Evolutionary conservation across 2,329 filamentous ascomycete genomes (phyloP), one percentile per base, ranked within the genome.

Genomic region (Akanthomyces lecanii): DNA sequence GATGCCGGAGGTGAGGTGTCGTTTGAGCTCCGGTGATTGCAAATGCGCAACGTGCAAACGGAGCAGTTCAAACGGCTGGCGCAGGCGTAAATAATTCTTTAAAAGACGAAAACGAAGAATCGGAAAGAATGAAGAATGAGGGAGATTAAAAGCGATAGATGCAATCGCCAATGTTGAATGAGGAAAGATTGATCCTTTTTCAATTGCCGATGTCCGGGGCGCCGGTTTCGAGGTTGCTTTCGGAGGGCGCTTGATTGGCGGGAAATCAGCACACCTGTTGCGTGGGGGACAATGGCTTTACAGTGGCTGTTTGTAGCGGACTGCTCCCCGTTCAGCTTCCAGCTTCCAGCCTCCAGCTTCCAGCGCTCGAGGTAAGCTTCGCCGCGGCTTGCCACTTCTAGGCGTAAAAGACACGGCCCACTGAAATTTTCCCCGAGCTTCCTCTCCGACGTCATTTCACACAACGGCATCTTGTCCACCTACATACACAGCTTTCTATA

Each of bases 171-270:
- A 40, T 40, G 38, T 16, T 54, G 12, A n/a, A 28, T 18, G 38
- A n/a, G 40, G 25, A 45, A 56, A 30, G 6, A 23, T 8, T 33
- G 40, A 12, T 28, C 11, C 10, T n/a, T 60, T 50, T 60, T 60
- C 57, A 60, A 60, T 60, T 60, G 57, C 57, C 36, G 48, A 33
- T 51, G 36, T 42, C 10, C 45, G 56, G 21, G 45, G 21, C 30
- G 36, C 45, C 25, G 45, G 52, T 51, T 30, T 40, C 38, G 23
- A 42, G 16, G 28, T 42, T 60, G 57, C 47, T 52, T 60, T 60
- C 57, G 33, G 36, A 44, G 36, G 50, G 6, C 58, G 21, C 38
- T 47, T 61, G 58, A 61, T 61, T 61, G 58, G 58, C 50, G 58
- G 58, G 40, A 61, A 52, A 53, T 53, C 38, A 45, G 18, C 16